Evolutionary conservation across 2,329 filamentous ascomycete genomes (phyloP), one percentile per base, ranked within the genome.

Genomic region (Cladosporium colombiae): DNA sequence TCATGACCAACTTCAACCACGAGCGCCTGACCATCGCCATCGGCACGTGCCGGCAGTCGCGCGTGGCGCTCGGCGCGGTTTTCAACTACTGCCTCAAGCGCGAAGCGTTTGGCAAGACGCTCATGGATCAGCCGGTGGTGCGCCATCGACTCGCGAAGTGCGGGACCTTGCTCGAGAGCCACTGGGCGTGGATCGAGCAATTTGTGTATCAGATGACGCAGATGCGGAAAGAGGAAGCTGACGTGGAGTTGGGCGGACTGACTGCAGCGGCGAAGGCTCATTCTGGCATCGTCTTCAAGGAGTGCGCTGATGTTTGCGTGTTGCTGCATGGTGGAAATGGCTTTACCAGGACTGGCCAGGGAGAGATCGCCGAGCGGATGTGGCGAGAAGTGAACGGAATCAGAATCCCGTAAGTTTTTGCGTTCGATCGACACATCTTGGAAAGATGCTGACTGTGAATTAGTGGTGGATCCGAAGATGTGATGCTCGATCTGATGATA

Each of bases 71-170:
- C 1, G 77, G 81, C 16, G 75, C 85, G 0, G 88, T 88, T 0
- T 85, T 89, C 69, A 84, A 84, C 61, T 90, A 90, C 71, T 84
- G 84, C 27, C 75, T 90, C 68, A 88, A 88, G 76, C 82, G 88
- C 21, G 88, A 90, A 74, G 88, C 88, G 1, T 91, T 90, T 69
- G 86, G 86, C 3, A 89, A 89, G 75, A 82, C 86, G 0, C 80
- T 92, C 11, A 87, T 92, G 78, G 88, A 92, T 18, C 90, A 92
- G 75, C 87, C 89, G 0, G 90, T 92, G 0, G 89, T 93, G 35
- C 80, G 90, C 29, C 88, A 92, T 74, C 81, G 89, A n/a, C 79
- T 92, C 7, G 89, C 90, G 13, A 91, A 90, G 73, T 85, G 85
- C 3, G 90, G 88, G 1, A 88, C 88, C 0, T 78, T 88, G 71